These are phyloP conservation scores for Groenewaldozyma auringiensis DNA, from an alignment of 1,139 yeast species.

Conservation along the genomic window DNA sequence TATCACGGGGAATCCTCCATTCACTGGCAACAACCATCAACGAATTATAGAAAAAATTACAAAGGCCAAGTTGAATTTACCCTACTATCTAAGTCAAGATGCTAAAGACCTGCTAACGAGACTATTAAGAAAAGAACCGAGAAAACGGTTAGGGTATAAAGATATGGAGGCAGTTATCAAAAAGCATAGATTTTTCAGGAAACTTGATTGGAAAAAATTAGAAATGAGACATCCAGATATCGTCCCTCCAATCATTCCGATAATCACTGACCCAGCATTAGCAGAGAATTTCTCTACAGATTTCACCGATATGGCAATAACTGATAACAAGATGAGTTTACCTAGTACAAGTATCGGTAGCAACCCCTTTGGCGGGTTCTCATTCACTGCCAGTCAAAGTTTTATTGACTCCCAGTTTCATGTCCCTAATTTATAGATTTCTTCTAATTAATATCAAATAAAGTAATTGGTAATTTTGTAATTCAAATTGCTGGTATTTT, in stretches of 20 bases:
- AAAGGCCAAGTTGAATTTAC: slow-evolving; percentile 61
- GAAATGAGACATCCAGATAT: slow-evolving; percentile 38
- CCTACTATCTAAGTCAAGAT: slow-evolving; percentile 73
- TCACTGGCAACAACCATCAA: slow-evolving; percentile 81
- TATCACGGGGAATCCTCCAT: slow-evolving; percentile 89
- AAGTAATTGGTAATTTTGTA: no score
- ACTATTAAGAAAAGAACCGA: slow-evolving; percentile 65
- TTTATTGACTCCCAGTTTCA: slow-evolving; percentile 20
- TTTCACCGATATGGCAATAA: slow-evolving; percentile 63
- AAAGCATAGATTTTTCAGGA: slow-evolving; percentile 71
- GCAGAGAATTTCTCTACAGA: slow-evolving; percentile 92
- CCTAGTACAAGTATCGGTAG: slow-evolving; percentile 9
- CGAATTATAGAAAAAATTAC: slow-evolving; percentile 74
- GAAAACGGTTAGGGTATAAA: slow-evolving; percentile 55
- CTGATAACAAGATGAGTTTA: slow-evolving; percentile 8
- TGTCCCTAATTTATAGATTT: neutral
- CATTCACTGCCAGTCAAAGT: slow-evolving; percentile 28
- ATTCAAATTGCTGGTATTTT: no score
- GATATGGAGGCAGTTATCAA: slow-evolving; percentile 60
- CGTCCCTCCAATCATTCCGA: slow-evolving; percentile 77
- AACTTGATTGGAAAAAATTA: slow-evolving; percentile 67
- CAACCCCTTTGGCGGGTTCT: slow-evolving; percentile 28
- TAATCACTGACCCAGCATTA: slow-evolving; percentile 72
- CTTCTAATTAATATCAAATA: neutral
- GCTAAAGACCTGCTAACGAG: slow-evolving; percentile 77